Evolutionary conservation across 768 basidiomycete species (phyloP).

Genomic region (Mycena vulgaris): DNA sequence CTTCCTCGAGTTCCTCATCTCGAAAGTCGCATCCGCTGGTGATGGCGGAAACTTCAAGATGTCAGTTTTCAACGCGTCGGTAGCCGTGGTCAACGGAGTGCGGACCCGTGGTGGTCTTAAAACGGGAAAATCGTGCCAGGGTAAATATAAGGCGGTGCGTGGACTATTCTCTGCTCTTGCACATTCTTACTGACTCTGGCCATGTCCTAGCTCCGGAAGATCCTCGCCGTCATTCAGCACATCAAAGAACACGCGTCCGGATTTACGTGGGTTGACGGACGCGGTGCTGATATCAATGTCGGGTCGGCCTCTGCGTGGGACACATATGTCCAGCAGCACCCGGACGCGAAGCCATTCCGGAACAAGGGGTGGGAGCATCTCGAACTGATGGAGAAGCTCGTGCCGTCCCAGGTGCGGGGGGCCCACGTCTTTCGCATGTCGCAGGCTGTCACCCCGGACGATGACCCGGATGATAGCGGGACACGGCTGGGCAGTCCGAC

Average conservation of each 20-base stretch:
- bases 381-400: slow-evolving; percentile 26
- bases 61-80: slow-evolving; percentile 34
- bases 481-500: too few relatives aligned
- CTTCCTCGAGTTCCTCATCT: slow-evolving; percentile 33
- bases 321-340: slow-evolving; percentile 8
- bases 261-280: slow-evolving; percentile 44
- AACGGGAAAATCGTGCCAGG: slow-evolving; percentile 36
- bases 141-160: slow-evolving; percentile 40
- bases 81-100: slow-evolving; percentile 9
- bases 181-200: too few relatives aligned
- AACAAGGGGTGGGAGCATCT: slow-evolving; percentile 46
- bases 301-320: slow-evolving; percentile 33
- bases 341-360: slow-evolving; percentile 40
- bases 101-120: slow-evolving; percentile 37
- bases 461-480: not conserved
- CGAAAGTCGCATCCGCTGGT: slow-evolving; percentile 35
- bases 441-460: not conserved
- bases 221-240: too few relatives aligned
- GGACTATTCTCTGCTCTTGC: too few relatives aligned
- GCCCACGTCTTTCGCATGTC: slow-evolving; percentile 30
- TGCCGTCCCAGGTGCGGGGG: slow-evolving; percentile 24
- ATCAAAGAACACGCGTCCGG: too few relatives aligned
- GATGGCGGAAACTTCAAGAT: slow-evolving; percentile 44
- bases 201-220: too few relatives aligned
- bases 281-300: slow-evolving; percentile 33